Conservation (phyloP, 345 rosid species). For the Passiflora organensis region DNA sequence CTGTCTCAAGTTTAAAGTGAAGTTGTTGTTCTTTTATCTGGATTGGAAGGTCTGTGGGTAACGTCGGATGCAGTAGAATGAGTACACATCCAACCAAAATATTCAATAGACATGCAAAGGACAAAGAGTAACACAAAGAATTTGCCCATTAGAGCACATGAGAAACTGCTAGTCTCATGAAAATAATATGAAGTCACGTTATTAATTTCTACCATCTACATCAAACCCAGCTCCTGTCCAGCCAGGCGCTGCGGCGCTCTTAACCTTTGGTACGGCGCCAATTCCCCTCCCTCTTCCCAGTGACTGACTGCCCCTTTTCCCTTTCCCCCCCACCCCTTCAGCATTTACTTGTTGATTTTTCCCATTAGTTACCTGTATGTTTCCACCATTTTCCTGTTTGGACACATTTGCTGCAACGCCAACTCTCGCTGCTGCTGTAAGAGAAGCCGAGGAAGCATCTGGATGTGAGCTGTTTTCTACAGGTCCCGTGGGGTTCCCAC, state of each 20-base stretch:
- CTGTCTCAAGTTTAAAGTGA: too few relatives aligned
- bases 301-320: slow-evolving; percentile 50
- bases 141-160: slow-evolving; percentile 1
- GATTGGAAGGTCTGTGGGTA: too few relatives aligned
- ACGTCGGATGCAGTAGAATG: too few relatives aligned
- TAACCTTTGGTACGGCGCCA: slow-evolving; percentile 49
- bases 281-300: slow-evolving; percentile 67
- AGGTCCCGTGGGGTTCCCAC: slow-evolving; percentile 27
- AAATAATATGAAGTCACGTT: slow-evolving; percentile 7
- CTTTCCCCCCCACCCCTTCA: slow-evolving; percentile 54
- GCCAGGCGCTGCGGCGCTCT: slow-evolving; percentile 51
- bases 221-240: slow-evolving; percentile 81
- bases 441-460: slow-evolving; percentile 33
- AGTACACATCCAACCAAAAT: too few relatives aligned
- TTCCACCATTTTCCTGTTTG: slow-evolving; percentile 14
- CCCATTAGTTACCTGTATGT: slow-evolving; percentile 15
- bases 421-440: slow-evolving; percentile 20
- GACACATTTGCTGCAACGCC: slow-evolving; percentile 24
- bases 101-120: not conserved
- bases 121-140: not conserved
- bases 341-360: slow-evolving; percentile 35
- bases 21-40: too few relatives aligned
- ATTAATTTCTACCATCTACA: slow-evolving; percentile 60
- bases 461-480: slow-evolving; percentile 20
- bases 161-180: slow-evolving; percentile 5